These are phyloP conservation scores for Lactarius pseudohatsudake DNA, from an alignment of 768 basidiomycete species.

Conservation along the genomic window DNA sequence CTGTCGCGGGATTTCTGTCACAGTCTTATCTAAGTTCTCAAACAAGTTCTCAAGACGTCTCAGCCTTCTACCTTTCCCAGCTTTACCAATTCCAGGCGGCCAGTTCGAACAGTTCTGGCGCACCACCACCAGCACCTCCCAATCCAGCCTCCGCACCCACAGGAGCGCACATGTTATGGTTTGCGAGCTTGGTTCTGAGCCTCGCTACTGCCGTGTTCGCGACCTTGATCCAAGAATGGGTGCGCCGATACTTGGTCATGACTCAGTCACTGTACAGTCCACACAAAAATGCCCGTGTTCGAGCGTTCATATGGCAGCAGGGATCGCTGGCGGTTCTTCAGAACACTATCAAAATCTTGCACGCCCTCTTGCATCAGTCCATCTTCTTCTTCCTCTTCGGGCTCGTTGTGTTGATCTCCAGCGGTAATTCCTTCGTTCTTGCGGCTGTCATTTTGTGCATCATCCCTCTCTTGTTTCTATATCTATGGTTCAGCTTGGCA, in stretches of 20 bases:
- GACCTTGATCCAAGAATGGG: neutral
- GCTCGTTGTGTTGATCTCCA: neutral
- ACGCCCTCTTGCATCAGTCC: conserved; percentile 5
- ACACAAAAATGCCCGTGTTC: neutral
- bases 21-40: conserved; percentile 6
- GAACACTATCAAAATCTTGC: neutral
- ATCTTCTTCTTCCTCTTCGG: conserved; percentile 11
- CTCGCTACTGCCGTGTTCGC: neutral
- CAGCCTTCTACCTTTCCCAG: conserved; percentile 13
- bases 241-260: conserved; percentile 1
- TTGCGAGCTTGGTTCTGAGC: neutral
- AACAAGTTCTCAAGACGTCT: conserved; percentile 11
- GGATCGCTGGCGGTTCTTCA: neutral
- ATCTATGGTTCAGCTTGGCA: conserved; percentile 11
- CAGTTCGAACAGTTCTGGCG: neutral
- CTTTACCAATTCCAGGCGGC: conserved; percentile 5
- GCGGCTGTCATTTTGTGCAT: conserved; percentile 2
- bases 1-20: conserved; percentile 7
- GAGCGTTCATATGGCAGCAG: neutral
- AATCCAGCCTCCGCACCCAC: neutral
- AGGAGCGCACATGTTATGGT: neutral
- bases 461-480: neutral
- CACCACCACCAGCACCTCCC: neutral
- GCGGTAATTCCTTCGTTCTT: neutral
- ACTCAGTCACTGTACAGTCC: conserved; percentile 1